Base-by-base conservation (phyloP, 805 yeast species). In the Kregervanrija fluxuum region DNA sequence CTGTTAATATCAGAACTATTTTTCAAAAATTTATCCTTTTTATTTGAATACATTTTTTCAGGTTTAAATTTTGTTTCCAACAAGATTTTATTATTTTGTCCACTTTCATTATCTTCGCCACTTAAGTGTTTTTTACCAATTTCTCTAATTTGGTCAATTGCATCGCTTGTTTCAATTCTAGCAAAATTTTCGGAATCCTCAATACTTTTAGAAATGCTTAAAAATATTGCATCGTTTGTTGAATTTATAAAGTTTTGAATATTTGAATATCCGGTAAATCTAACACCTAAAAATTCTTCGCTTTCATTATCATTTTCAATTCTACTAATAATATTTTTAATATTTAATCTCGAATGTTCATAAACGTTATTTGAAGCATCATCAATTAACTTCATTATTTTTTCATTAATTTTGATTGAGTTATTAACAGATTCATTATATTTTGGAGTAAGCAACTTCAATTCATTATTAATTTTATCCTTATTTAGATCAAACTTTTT, bases 1-100 rank as follows among this genome's bases (percentile, higher is more conserved):
- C 91, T 96, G 11, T 69, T 44, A 4, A 85, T 37, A 11, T 82
- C 76, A 14, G 91, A 72, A 15, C 76, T 73, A 22, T 77, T 77
- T 40, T 76, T 70, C 28, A 90, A 68, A 35, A 74, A 71, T 49
- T 82, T 76, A 55, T 93, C 96, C 35, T 73, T 75, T 46, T 73
- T 73, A 52, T 88, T 79, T 2, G 88, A 77, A 56, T 89, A 91
- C 98, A 93, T 93, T 35, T 84, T 73, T 30, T 79, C 80, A 9
- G 84, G 74, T 46, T 82, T 75, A 60, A 87, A 87, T 8, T 71
- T 72, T 42, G 80, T 76, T 42, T 80, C 82, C 28, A 75, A 67
- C 41, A 79, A 67, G 50, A 74, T 74, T 30, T 78, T 82, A 22
- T 22, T 22, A 22, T 22, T 22, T 22, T 22, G 28, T 6, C 6